Conservation (phyloP, 495 filamentous ascomycete genomes). For the Trypethelium eluteriae region DNA sequence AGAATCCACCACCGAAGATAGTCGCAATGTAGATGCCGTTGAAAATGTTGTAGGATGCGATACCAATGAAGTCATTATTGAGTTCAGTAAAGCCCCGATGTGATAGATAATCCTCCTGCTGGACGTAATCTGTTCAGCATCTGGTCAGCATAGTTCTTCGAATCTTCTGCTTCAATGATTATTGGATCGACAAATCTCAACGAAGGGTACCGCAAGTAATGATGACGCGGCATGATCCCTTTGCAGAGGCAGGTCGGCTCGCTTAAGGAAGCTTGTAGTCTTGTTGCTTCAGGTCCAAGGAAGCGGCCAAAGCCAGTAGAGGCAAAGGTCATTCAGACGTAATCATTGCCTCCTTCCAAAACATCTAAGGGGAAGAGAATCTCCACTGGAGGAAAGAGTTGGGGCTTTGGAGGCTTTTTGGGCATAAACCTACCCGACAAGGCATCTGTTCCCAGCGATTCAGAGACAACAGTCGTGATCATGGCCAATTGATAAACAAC, state of each 20-base stretch:
- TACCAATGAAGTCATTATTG: constrained; percentile 46
- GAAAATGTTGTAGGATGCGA: constrained; percentile 46
- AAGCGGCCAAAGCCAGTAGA: too few relatives aligned
- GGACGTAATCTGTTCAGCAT: constrained; percentile 39
- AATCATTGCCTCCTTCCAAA: too few relatives aligned
- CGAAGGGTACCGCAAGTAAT: too few relatives aligned
- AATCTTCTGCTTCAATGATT: too few relatives aligned
- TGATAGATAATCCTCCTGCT: constrained; percentile 26
- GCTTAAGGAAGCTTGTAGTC: too few relatives aligned
- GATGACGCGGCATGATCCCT: too few relatives aligned
- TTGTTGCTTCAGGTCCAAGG: too few relatives aligned
- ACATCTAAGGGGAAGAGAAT: too few relatives aligned
- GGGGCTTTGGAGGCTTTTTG: background rate
- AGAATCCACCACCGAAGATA: constrained; percentile 48
- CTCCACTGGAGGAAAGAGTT: too few relatives aligned
- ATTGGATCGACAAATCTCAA: too few relatives aligned
- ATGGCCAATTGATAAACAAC: constrained; percentile 48
- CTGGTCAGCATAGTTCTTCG: background rate
- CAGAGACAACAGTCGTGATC: constrained; percentile 47
- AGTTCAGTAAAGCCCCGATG: background rate
- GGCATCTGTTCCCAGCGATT: constrained; percentile 44
- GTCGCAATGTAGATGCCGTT: constrained; percentile 46
- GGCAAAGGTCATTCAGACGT: too few relatives aligned
- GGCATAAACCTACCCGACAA: constrained; percentile 37
- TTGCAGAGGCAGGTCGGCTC: too few relatives aligned